These are phyloP conservation scores for Gillenia trifoliata DNA, from an alignment of 306 rosid species.

Conservation along the genomic window DNA sequence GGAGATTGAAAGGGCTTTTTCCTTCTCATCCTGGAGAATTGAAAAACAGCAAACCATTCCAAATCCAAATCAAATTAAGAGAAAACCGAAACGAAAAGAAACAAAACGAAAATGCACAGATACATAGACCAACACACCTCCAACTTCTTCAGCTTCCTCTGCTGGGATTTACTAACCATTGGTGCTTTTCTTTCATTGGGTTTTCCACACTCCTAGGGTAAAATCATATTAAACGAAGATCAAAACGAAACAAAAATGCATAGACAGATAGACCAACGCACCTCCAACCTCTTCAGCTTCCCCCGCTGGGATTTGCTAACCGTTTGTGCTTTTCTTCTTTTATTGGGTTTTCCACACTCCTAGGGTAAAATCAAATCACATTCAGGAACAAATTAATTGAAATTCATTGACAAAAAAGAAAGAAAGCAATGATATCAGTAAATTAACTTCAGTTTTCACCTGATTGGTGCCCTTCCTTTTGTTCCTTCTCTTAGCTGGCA, in stretches of 20 bases:
- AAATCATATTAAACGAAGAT: constrained; percentile 9
- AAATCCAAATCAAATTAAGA: constrained; percentile 15
- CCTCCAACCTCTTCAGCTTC: constrained; percentile 75
- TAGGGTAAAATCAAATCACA: background rate
- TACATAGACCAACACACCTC: constrained; percentile 41
- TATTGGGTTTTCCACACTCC: constrained; percentile 31
- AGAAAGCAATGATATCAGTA: too few species aligned
- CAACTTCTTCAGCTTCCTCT: constrained; percentile 59
- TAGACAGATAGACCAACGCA: constrained; percentile 10
- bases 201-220: constrained; percentile 4
- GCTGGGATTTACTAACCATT: constrained; percentile 65
- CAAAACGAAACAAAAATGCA: constrained; percentile 2
- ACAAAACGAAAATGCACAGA: constrained; percentile 7
- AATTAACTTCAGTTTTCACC: background rate
- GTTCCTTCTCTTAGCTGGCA: constrained; percentile 16
- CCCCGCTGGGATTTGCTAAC: constrained; percentile 67
- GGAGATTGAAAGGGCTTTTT: constrained; percentile 43
- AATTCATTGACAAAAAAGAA: background rate
- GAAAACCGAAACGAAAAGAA: constrained; percentile 6
- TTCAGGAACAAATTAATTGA: background rate
- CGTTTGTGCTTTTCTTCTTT: constrained; percentile 36
- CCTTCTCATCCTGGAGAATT: constrained; percentile 59
- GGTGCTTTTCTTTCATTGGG: constrained; percentile 34
- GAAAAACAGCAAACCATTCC: constrained; percentile 11
- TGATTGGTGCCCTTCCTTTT: constrained; percentile 16